Evolutionary conservation across 2,329 filamentous ascomycete species (phyloP).

Genomic region (Penicillium brevicompactum): DNA sequence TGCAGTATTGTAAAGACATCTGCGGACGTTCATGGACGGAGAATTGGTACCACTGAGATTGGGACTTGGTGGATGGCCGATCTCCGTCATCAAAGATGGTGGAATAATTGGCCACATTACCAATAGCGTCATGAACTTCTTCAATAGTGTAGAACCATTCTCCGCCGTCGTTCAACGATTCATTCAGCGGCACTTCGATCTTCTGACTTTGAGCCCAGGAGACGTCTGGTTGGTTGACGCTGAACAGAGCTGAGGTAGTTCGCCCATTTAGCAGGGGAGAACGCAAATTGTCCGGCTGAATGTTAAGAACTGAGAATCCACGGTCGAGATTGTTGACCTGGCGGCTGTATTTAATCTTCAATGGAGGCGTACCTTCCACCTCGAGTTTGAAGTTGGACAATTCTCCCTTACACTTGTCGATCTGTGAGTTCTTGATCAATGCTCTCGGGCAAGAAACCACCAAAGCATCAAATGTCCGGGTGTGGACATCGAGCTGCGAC

Average conservation of each 20-base stretch:
- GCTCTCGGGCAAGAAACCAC: conserved; percentile 86
- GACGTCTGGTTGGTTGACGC: conserved; percentile 54
- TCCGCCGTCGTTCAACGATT: conserved; percentile 78
- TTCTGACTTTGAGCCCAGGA: conserved; percentile 78
- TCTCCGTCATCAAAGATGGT: conserved; percentile 67
- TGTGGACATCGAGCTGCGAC: conserved; percentile 89
- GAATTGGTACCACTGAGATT: conserved; percentile 74
- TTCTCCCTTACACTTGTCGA: conserved; percentile 79
- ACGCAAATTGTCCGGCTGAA: conserved; percentile 83
- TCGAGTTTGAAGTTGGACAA: conserved; percentile 82
- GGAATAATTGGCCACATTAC: conserved; percentile 78
- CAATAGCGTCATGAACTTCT: conserved; percentile 87
- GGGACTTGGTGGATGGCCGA: conserved; percentile 57
- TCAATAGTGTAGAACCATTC: conserved; percentile 89
- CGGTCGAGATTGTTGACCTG: conserved; percentile 81
- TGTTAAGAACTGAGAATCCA: conserved; percentile 86
- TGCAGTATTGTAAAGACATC: conserved; percentile 72
- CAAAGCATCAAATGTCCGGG: conserved; percentile 73
- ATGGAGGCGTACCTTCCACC: conserved; percentile 83
- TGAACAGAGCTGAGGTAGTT: conserved; percentile 59
- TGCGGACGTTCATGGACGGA: conserved; percentile 83
- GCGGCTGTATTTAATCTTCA: conserved; percentile 90
- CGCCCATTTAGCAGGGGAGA: conserved; percentile 72
- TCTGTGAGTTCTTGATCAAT: conserved; percentile 64
- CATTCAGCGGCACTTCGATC: conserved; percentile 82